These are phyloP conservation scores for Helotiales sp. DNA, from an alignment of 2,329 filamentous ascomycete genomes.

Conservation along the genomic window DNA sequence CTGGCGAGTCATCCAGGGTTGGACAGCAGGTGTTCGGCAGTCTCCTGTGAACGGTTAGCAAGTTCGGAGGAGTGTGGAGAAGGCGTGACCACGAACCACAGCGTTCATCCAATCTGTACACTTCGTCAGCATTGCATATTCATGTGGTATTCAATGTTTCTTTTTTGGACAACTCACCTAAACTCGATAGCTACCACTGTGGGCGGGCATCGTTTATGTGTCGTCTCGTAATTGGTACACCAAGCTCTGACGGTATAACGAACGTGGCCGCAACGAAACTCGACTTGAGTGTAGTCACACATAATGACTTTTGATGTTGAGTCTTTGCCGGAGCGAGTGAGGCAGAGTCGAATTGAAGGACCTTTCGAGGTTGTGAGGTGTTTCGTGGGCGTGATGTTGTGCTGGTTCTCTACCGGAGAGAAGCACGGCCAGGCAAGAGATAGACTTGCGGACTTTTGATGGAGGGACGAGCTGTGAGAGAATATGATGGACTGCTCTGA, in stretches of 20 bases:
- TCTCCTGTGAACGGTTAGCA: slow-evolving; percentile 21
- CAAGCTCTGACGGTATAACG: slow-evolving; percentile 56
- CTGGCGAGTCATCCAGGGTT: slow-evolving; percentile 25
- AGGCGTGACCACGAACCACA: slow-evolving; percentile 27
- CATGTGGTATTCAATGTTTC: not conserved
- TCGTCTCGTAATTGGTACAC: slow-evolving; percentile 49
- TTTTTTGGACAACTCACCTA: slow-evolving; percentile 21
- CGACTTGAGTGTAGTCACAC: slow-evolving; percentile 61
- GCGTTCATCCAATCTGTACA: slow-evolving; percentile 30
- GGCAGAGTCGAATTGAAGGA: not conserved
- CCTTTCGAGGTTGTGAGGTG: not conserved
- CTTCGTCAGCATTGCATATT: slow-evolving; percentile 17
- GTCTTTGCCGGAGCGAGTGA: slow-evolving; percentile 1
- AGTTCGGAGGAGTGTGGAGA: not conserved
- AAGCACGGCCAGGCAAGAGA: not conserved
- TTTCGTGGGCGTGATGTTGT: not conserved
- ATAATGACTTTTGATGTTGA: slow-evolving; percentile 36
- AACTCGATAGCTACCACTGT: slow-evolving; percentile 44
- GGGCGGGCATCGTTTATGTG: slow-evolving; percentile 54
- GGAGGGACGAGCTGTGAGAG: not conserved
- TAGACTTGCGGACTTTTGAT: not conserved
- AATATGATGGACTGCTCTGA: slow-evolving; percentile 8
- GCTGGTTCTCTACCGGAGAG: slow-evolving; percentile 13
- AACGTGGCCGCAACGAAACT: slow-evolving; percentile 55
- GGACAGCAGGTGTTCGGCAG: slow-evolving; percentile 26